These are phyloP conservation scores for Drechslerella dactyloides DNA, from an alignment of 2,329 filamentous ascomycete genomes.

Conservation along the genomic window DNA sequence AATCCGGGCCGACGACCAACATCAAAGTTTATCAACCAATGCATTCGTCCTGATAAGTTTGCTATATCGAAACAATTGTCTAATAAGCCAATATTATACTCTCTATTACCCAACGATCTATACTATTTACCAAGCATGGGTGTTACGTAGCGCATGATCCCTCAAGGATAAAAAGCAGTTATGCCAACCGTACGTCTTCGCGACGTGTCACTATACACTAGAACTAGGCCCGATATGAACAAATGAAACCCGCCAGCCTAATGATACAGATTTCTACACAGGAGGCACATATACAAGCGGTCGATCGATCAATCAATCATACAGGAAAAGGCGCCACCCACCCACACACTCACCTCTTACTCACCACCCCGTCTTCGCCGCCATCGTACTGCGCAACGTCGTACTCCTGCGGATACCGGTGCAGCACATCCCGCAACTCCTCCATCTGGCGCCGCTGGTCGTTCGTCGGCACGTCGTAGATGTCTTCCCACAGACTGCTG, in stretches of 20 bases:
- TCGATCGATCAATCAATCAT: no score
- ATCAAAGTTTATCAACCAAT: no score
- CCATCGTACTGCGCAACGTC: conserved; percentile 78
- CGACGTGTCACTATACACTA: not conserved
- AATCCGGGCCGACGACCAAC: no score
- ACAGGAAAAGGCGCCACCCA: no score
- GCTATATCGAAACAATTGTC: no score
- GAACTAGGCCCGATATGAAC: no score
- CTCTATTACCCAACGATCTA: no score
- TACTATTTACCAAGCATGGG: no score
- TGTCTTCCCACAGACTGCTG: conserved; percentile 76
- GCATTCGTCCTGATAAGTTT: no score
- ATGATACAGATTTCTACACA: not conserved
- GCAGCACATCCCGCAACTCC: conserved; percentile 76
- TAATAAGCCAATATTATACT: no score
- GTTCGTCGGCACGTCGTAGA: conserved; percentile 86
- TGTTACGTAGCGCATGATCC: not conserved
- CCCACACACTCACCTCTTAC: conserved; percentile 14
- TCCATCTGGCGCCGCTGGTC: conserved; percentile 77
- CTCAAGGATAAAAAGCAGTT: not conserved
- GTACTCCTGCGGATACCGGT: conserved; percentile 74
- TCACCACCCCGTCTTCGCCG: conserved; percentile 66
- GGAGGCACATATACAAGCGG: no score
- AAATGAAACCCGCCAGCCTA: not conserved
- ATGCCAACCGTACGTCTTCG: not conserved